phyloP scores from a whole-genome alignment of 257 asterid genomes.

The Sherardia arvensis region DNA sequence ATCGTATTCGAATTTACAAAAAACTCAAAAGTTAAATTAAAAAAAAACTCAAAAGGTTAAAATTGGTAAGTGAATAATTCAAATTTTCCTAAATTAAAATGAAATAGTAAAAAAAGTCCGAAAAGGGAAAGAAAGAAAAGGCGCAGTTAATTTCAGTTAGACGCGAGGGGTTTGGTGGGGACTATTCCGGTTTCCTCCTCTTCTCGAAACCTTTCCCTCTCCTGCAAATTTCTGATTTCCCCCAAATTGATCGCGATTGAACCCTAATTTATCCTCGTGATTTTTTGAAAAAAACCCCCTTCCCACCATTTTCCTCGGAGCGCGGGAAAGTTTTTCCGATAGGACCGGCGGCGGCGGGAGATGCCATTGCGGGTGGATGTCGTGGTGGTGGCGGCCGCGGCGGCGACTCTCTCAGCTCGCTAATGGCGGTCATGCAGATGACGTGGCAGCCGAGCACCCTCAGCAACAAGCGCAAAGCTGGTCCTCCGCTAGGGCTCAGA shows the following conservation, averaged over 20 bases:
- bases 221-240: background rate
- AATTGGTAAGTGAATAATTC: background rate
- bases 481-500: slow-evolving; percentile 89
- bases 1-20: background rate
- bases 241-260: background rate
- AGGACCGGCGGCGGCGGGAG: slow-evolving; percentile 9
- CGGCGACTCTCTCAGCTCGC: slow-evolving; percentile 28
- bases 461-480: slow-evolving; percentile 64
- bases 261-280: background rate
- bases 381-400: slow-evolving; percentile 19
- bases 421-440: slow-evolving; percentile 91
- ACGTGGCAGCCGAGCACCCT: slow-evolving; percentile 89
- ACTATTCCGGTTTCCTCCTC: slow-evolving; percentile 15
- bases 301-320: background rate
- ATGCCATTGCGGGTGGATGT: slow-evolving; percentile 23
- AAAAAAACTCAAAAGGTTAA: background rate
- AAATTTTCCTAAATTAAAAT: background rate
- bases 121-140: background rate
- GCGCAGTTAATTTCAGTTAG: background rate
- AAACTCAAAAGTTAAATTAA: background rate
- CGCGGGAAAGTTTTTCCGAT: slow-evolving; percentile 8
- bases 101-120: no score
- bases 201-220: slow-evolving; percentile 6
- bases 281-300: no score
- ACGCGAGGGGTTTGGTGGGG: slow-evolving; percentile 11